Evolutionary conservation across 1,139 yeast species (phyloP).

Genomic region (Pichia sp.): DNA sequence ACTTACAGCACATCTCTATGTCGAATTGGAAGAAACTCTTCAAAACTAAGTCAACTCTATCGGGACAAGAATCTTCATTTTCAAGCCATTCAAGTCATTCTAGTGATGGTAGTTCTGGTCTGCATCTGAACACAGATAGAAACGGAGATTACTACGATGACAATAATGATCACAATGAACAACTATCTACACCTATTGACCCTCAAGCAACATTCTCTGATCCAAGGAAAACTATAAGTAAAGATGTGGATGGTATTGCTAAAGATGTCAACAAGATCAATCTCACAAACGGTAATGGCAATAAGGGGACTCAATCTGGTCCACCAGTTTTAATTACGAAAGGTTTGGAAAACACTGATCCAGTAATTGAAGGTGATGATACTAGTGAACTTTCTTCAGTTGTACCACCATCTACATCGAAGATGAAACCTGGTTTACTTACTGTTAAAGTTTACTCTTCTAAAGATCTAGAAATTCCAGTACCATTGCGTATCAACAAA

Average conservation of each 20-base stretch:
- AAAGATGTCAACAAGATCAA: constrained; percentile 6
- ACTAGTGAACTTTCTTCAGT: background rate
- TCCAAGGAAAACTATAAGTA: constrained; percentile 20
- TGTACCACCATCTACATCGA: background rate
- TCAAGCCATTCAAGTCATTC: background rate
- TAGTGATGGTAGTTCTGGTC: constrained; percentile 4
- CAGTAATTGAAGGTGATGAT: constrained; percentile 22
- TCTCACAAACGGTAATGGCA: background rate
- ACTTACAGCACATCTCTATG: constrained; percentile 13
- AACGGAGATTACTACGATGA: background rate
- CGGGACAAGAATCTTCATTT: background rate
- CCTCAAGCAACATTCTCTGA: constrained; percentile 15
- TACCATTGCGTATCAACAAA: constrained; percentile 39
- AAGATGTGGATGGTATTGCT: constrained; percentile 16
- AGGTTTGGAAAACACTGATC: constrained; percentile 26
- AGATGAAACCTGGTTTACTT: constrained; percentile 53
- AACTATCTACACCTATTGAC: constrained; percentile 5
- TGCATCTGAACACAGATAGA: constrained; percentile 6
- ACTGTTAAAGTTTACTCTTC: constrained; percentile 65
- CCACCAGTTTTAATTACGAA: constrained; percentile 21
- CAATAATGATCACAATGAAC: constrained; percentile 1
- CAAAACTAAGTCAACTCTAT: constrained; percentile 11
- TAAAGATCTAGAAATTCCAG: constrained; percentile 52
- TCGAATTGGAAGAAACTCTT: constrained; percentile 28
- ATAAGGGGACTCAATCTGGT: background rate